Evolutionary conservation across 768 basidiomycete genomes (phyloP).

Genomic region (Lactarius pseudohatsudake): DNA sequence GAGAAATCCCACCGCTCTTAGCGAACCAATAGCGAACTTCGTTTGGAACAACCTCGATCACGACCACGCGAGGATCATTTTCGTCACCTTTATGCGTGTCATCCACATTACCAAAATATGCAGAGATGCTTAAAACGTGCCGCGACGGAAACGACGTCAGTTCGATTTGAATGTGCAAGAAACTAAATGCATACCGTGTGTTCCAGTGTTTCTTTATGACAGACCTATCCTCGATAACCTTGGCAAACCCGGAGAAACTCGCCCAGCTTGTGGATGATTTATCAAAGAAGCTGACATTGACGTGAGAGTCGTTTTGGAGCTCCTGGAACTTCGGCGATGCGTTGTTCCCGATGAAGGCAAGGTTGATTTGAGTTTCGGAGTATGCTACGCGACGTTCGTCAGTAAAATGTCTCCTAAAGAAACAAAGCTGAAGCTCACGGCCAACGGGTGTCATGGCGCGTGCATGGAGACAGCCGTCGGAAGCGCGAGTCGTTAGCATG

Average conservation of each 20-base stretch:
- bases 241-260: constrained; percentile 73
- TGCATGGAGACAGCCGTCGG: constrained; percentile 69
- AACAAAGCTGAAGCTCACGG: constrained; percentile 43
- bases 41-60: constrained; percentile 76
- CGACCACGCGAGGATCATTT: constrained; percentile 72
- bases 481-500: constrained; percentile 75
- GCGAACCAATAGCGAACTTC: constrained; percentile 83
- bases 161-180: neutral
- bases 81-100: constrained; percentile 81
- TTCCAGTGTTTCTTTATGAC: constrained; percentile 64
- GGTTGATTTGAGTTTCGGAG: constrained; percentile 48
- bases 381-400: constrained; percentile 38
- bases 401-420: neutral
- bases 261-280: constrained; percentile 74
- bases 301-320: constrained; percentile 69
- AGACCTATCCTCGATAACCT: constrained; percentile 58
- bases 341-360: constrained; percentile 74
- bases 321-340: constrained; percentile 74
- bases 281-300: constrained; percentile 80
- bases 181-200: constrained; percentile 45
- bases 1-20: constrained; percentile 56
- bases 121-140: constrained; percentile 46
- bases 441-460: constrained; percentile 77
- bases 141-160: neutral
- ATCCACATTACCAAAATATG: constrained; percentile 86